Evolutionary conservation across 2,329 filamentous ascomycete species (phyloP), one percentile per base, ranked within the genome.

Genomic region (Orbilia blumenaviensis): DNA sequence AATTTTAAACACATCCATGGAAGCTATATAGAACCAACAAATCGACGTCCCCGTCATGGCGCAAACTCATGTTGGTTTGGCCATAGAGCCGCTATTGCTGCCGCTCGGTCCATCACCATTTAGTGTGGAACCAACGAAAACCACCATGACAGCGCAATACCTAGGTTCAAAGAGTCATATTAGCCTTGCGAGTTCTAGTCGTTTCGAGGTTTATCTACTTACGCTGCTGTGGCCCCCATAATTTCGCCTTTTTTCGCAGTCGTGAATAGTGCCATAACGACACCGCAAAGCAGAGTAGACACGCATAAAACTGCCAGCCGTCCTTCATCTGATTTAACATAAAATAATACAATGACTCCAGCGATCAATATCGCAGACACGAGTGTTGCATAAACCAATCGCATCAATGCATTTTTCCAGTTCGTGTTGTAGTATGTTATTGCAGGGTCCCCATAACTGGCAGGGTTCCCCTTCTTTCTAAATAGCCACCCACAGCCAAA

Each of bases 211-310:
- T 50, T 16, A 46, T 36, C 52, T 9, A 68, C 71, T 68, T 63
- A 75, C 71, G 73, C 73, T 46, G 73, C 73, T n/a, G 66, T 71
- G 14, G 46, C 73, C 44, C 73, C 73, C 66, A 77, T 71, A 18
- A 77, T 71, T 44, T 77, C 73, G 23, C 73, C 73, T 32, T 77
- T 77, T 54, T 60, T 71, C 1, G 73, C 73, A n/a, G 66, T 77
- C 4, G 73, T 77, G 50, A 77, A 71, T 14, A 77, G 16, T 14
- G 73, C 66, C 60, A 71, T 64, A 18, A 77, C 27, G 18, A 71
- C 41, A 9, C 66, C 64, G 10, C 73, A 77, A 8, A 77, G 42
- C n/a, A 71, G 56, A 6, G 73, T 77, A 12, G 73, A 42, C 12
- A 77, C 46, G 12, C 73, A 77, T 32, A 77, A 25, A 41, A 42